Conservation (phyloP, 352 stramenopile species). For the Pythium scleroteichum region DNA sequence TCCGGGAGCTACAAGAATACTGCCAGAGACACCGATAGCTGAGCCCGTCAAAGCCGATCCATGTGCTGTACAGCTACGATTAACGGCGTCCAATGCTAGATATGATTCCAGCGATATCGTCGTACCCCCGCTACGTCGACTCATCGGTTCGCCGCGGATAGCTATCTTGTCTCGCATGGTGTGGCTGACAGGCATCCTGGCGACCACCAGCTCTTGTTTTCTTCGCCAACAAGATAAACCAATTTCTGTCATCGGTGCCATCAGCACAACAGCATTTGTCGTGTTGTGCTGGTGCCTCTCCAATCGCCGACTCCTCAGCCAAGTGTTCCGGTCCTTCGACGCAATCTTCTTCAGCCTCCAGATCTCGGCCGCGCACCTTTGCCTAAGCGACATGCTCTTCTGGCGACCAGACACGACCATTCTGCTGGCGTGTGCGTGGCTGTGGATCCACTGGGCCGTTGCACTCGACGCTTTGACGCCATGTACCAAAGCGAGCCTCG, state of each 20-base stretch:
- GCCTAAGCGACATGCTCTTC: conserved; percentile 21
- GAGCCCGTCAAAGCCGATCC: background rate
- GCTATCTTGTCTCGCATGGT: background rate
- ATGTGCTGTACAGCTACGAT: background rate
- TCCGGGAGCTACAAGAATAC: background rate
- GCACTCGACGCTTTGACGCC: conserved; percentile 20
- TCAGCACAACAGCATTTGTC: background rate
- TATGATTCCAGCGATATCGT: background rate
- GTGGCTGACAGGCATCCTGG: background rate
- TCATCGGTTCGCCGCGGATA: no score
- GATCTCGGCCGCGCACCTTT: conserved; percentile 18
- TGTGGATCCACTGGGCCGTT: conserved; percentile 27
- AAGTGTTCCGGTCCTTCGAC: conserved; percentile 19
- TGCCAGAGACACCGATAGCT: background rate
- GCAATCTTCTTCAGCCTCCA: conserved; percentile 26
- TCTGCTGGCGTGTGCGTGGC: conserved; percentile 4
- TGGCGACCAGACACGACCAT: background rate
- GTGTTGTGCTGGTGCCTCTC: background rate
- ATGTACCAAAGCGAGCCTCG: conserved; percentile 4
- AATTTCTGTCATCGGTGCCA: background rate
- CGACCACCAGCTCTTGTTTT: background rate
- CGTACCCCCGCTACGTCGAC: no score
- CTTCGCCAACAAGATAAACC: background rate
- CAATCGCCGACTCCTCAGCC: conserved; percentile 14
- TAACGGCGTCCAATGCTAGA: background rate